Evolutionary conservation across 1,284 basidiomycete species (phyloP), one percentile per base, ranked within the genome.

Genomic region (Cystobasidium slooffiae): DNA sequence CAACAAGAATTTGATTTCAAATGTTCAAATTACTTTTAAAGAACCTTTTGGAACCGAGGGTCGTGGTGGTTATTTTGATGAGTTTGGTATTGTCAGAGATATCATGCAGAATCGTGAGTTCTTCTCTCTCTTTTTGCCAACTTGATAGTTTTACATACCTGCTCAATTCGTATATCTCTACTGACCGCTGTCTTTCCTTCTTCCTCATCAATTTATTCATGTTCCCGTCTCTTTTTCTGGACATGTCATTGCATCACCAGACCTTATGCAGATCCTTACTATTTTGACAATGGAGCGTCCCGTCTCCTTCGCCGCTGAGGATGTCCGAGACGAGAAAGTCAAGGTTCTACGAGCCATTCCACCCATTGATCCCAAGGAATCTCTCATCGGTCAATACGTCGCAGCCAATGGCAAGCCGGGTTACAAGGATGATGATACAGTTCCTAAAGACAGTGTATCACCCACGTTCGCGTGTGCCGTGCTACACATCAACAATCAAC

Each of bases 1-100:
- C 91, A 94, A 97, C 85, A 96, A 92, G 84, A 93, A 94, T 83
- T 91, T 89, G 74, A 91, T 97, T 84, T 90, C 88, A 84, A 97
- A 94, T 82, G 92, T 97, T 51, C 95, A 97, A 83, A 96, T 97
- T 84, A 96, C 93, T 9, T 97, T 97, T 88, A 97, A 97, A 85
- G 95, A 97, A 84, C 92, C 94, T 10, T 96, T 97, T 81, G 94
- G 94, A 51, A 97, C 94, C 63, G 94, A 97, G 83, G 94, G 94
- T 51, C 91, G 94, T 79, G 94, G 94, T 49, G 94, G 95, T 37
- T 97, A 97, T 87, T 97, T 97, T 85, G 94, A 97, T 84, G 94
- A 97, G 84, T 97, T 97, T 84, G 94, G 94, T 76, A 96, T 97
- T 82, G 95, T 97, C 83, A 90, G 94, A 82, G 94, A 97, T 83